Percentiles rank a stretch among this genome's conserved stretches.
phyloP scores from a whole-genome alignment of 768 basidiomycete genomes.

The Amanita rubescens region DNA sequence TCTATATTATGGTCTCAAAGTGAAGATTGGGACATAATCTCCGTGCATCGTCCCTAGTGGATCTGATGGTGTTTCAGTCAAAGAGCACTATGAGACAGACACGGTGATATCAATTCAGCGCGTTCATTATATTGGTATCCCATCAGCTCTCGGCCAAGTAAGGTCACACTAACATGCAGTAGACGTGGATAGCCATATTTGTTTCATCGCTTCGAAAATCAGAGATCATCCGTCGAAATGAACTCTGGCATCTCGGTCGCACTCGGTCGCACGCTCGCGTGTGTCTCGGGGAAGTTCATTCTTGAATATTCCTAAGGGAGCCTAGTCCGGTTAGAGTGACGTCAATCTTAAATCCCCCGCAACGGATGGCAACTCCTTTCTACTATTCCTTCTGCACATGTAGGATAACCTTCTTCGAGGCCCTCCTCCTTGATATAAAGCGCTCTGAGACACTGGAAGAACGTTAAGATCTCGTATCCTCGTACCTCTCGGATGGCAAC shows the following conservation, averaged over 20 bases:
- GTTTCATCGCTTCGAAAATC: conserved; percentile 1
- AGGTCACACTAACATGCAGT: neutral
- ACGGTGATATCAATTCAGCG: neutral
- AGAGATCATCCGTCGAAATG: neutral
- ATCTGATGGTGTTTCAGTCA: neutral
- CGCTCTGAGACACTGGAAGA: neutral
- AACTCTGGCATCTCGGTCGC: conserved; percentile 1
- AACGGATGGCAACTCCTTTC: neutral
- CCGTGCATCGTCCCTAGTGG: neutral
- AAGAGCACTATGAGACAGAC: neutral
- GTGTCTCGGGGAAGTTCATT: neutral
- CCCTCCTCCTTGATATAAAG: neutral
- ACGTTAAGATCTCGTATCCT: neutral
- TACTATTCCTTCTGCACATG: conserved; percentile 1
- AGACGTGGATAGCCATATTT: neutral
- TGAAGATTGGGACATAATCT: neutral
- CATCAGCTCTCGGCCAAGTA: neutral
- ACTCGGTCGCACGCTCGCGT: conserved; percentile 4
- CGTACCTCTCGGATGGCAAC: conserved; percentile 1
- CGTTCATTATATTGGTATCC: neutral
- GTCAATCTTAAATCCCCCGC: conserved; percentile 3
- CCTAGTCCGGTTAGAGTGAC: conserved; percentile 4
- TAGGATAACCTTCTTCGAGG: neutral
- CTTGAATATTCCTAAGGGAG: conserved; percentile 3
- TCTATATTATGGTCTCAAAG: neutral